These are phyloP conservation scores for Brasilioporus rufonigricans DNA, from an alignment of 768 basidiomycete species.

Conservation along the genomic window DNA sequence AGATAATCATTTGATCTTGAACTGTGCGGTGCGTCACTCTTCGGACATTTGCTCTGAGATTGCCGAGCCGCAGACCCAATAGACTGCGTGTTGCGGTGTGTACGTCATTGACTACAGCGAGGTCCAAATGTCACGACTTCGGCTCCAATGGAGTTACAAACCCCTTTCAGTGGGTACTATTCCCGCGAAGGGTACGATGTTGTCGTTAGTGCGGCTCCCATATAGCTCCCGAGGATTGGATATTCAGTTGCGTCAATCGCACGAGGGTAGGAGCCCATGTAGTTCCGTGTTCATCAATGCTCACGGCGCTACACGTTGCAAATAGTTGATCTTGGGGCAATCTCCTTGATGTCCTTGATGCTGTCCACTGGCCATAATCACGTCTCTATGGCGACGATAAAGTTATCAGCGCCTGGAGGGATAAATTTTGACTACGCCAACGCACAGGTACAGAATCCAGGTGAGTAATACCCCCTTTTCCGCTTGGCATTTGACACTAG, in stretches of 20 bases:
- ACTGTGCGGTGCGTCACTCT: conserved; percentile 62
- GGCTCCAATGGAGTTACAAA: conserved; percentile 63
- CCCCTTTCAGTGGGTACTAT: conserved; percentile 14
- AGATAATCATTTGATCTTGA: conserved; percentile 52
- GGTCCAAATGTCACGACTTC: conserved; percentile 59
- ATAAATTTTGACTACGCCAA: conserved; percentile 45
- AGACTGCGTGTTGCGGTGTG: conserved; percentile 67
- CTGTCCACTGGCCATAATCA: conserved; percentile 71
- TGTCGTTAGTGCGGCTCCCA: conserved; percentile 58
- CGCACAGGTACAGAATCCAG: conserved; percentile 37
- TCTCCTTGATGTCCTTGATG: conserved; percentile 50
- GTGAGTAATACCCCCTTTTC: conserved; percentile 24
- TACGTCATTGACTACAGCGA: conserved; percentile 69
- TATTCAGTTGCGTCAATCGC: conserved; percentile 60
- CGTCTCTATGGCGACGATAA: conserved; percentile 51
- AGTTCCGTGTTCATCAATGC: conserved; percentile 13
- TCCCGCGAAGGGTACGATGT: conserved; percentile 28
- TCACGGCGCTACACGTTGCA: conserved; percentile 5
- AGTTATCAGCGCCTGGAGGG: conserved; percentile 53
- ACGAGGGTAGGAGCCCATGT: conserved; percentile 22
- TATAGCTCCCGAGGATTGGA: conserved; percentile 61
- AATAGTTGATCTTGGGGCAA: conserved; percentile 64
- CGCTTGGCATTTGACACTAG: not conserved
- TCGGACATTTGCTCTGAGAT: not conserved
- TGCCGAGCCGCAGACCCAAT: not conserved